These are phyloP conservation scores for Tylopilus subfusipes DNA, from an alignment of 768 basidiomycete genomes.

Conservation along the genomic window DNA sequence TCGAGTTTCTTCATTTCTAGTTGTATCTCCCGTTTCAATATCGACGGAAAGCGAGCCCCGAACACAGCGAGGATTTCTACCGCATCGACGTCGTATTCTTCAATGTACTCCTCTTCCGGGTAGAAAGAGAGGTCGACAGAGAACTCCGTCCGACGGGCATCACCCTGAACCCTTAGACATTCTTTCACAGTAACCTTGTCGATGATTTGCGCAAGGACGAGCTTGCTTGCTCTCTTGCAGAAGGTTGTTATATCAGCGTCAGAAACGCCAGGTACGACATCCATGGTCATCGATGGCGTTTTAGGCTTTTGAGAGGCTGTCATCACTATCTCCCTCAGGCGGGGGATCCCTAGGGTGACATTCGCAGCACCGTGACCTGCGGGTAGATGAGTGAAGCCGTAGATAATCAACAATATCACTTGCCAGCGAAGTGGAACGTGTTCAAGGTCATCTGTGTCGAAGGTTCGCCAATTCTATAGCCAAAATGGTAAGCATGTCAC, in stretches of 20 bases:
- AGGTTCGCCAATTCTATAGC: constrained; percentile 86
- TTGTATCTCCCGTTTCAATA: constrained; percentile 81
- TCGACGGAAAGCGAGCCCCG: constrained; percentile 68
- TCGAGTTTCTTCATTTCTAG: constrained; percentile 89
- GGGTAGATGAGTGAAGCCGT: constrained; percentile 2
- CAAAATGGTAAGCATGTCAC: background rate
- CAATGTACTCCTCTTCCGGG: constrained; percentile 75
- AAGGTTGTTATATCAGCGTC: constrained; percentile 64
- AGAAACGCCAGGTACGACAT: constrained; percentile 51
- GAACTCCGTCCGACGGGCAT: constrained; percentile 74
- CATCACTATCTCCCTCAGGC: constrained; percentile 98
- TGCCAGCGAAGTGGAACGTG: constrained; percentile 98
- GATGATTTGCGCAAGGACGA: constrained; percentile 85
- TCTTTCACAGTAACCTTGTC: constrained; percentile 83
- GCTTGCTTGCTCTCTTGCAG: constrained; percentile 83
- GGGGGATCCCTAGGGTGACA: constrained; percentile 98
- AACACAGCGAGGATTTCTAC: constrained; percentile 72
- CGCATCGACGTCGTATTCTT: constrained; percentile 76
- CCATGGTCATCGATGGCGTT: constrained; percentile 95
- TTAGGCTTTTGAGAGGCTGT: constrained; percentile 94
- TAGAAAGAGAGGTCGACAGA: constrained; percentile 81
- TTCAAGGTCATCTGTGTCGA: constrained; percentile 99
- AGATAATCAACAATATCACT: constrained; percentile 20
- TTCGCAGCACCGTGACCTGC: constrained; percentile 97
- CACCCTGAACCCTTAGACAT: constrained; percentile 59